Base-by-base conservation (phyloP, 352 stramenopile genomes). In the Phytophthora sp. region DNA sequence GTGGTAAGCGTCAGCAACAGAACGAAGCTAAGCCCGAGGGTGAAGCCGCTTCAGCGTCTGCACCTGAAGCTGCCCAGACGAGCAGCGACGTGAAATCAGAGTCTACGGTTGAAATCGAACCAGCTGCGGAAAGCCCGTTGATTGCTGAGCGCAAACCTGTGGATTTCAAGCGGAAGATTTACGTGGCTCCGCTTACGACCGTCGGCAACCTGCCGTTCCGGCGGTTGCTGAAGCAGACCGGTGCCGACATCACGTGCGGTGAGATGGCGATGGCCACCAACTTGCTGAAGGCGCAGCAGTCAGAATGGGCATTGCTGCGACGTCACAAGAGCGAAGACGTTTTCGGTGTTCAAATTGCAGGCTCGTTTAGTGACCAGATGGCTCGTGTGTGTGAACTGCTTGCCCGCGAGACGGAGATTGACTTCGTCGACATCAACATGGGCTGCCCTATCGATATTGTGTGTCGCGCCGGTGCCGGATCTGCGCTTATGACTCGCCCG, bases 351-450 rank as follows among this genome's bases (percentile, higher is more conserved):
- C 98, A 99, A 75, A 77, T 99, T 27, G 97, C 97, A 0, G 94
- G 89, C 5, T 89, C 80, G 9, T 83, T 97, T 68, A 77, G 89
- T 9, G 96, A 99, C 71, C 90, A 99, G 63, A 97, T 98, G 79
- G 89, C 89, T 11, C 78, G 97, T 37, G 84, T 94, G 17, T 94
- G 87, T 27, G 96, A 99, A 56, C 62, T 99, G 30, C 75, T 99
- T 30, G 81, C 97, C 50, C 89, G 90, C 15, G 90, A 99, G 68
- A 91, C 86, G 34, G 80, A 96, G 26, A 79, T 99, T 20, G 96
- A 99, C 80, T 99, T 99, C 84, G 87, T 99, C 27, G 98, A 99
- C 79, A 92, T 99, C 66, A 99, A 99, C 85, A 94, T 99, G 74
- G 97, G 98, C 41, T 99, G 98, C 76, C 98, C 98, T 11, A 98